A percentile compares a stretch with the other conserved stretches of the same genome.
Evolutionary conservation across 352 stramenopile genomes (phyloP).

Genomic region (Pythium phragmiticola): DNA sequence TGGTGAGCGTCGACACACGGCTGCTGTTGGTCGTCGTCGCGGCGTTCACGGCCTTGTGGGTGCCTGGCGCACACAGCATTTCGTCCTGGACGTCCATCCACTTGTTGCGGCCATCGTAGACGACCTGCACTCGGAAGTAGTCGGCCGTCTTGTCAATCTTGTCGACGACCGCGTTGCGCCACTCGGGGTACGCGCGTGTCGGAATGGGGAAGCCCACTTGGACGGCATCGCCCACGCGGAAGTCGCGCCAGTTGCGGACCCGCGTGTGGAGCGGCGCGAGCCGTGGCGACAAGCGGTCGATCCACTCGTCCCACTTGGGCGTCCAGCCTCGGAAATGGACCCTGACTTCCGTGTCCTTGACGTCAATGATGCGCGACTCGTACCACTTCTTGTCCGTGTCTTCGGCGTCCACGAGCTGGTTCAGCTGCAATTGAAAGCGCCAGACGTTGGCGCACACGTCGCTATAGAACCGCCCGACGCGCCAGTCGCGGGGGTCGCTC

Average conservation of each 20-base stretch:
- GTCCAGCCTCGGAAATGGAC: slow-evolving; percentile 98
- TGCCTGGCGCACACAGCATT: slow-evolving; percentile 54
- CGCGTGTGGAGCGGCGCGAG: slow-evolving; percentile 90
- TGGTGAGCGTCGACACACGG: background rate
- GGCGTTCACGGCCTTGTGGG: slow-evolving; percentile 55
- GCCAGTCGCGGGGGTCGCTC: slow-evolving; percentile 35
- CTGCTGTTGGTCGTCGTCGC: background rate
- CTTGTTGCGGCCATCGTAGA: slow-evolving; percentile 39
- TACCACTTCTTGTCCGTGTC: slow-evolving; percentile 82
- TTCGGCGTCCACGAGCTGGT: slow-evolving; percentile 67
- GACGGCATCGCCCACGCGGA: slow-evolving; percentile 50
- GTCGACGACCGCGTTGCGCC: slow-evolving; percentile 48
- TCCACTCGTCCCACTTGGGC: slow-evolving; percentile 96
- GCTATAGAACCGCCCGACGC: slow-evolving; percentile 57
- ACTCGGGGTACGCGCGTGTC: slow-evolving; percentile 53
- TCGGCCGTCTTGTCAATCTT: slow-evolving; percentile 29
- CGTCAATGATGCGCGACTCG: slow-evolving; percentile 56
- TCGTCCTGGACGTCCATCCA: slow-evolving; percentile 69
- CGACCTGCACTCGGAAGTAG: slow-evolving; percentile 43
- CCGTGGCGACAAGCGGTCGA: slow-evolving; percentile 83
- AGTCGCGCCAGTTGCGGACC: slow-evolving; percentile 70
- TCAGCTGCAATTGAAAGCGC: slow-evolving; percentile 50
- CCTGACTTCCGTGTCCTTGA: slow-evolving; percentile 42
- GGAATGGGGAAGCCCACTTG: slow-evolving; percentile 43
- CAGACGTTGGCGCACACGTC: slow-evolving; percentile 59